A percentile compares a stretch with the other conserved stretches of the same genome.
phyloP scores from a whole-genome alignment of 768 basidiomycete genomes.

The Candolleomyces eurysporus region DNA sequence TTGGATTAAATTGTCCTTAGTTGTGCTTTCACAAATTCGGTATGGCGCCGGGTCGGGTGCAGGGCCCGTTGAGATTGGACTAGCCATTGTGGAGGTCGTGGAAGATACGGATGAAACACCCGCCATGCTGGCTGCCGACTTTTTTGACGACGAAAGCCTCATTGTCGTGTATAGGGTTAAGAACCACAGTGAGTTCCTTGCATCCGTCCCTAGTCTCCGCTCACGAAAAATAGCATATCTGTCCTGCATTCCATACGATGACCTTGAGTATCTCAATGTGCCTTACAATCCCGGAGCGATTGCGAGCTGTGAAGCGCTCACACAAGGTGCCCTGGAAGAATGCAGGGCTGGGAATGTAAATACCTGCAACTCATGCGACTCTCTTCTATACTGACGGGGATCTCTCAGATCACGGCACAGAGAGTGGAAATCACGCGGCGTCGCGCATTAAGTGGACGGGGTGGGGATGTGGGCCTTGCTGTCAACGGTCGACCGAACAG shows the following conservation, averaged over 20 bases:
- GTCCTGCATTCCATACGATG: not conserved
- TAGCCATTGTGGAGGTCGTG: conserved; percentile 43
- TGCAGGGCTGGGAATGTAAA: conserved; percentile 5
- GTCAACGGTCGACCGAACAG: conserved; percentile 76
- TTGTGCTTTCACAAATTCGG: conserved; percentile 55
- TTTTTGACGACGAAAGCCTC: conserved; percentile 74
- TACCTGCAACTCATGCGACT: not conserved
- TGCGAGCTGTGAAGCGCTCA: conserved; percentile 2
- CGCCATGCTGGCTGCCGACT: conserved; percentile 65
- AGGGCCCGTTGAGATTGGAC: not conserved
- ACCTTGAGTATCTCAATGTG: conserved; percentile 1
- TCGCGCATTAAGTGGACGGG: conserved; percentile 4
- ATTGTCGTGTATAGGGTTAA: conserved; percentile 61
- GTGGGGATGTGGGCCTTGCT: conserved; percentile 40
- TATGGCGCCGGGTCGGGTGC: conserved; percentile 40
- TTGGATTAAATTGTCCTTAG: conserved; percentile 28
- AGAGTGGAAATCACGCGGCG: conserved; percentile 2
- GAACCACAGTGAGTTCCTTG: conserved; percentile 45
- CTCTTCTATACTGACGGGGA: conserved; percentile 4
- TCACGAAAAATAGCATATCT: conserved; percentile 1
- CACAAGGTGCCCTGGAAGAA: conserved; percentile 6
- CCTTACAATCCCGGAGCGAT: not conserved
- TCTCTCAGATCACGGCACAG: conserved; percentile 1
- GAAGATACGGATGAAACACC: conserved; percentile 41
- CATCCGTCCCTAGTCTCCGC: not conserved